These are phyloP conservation scores for Lichtheimia ornata DNA, from an alignment of 371 early-diverging fungal genomes.

Conservation along the genomic window DNA sequence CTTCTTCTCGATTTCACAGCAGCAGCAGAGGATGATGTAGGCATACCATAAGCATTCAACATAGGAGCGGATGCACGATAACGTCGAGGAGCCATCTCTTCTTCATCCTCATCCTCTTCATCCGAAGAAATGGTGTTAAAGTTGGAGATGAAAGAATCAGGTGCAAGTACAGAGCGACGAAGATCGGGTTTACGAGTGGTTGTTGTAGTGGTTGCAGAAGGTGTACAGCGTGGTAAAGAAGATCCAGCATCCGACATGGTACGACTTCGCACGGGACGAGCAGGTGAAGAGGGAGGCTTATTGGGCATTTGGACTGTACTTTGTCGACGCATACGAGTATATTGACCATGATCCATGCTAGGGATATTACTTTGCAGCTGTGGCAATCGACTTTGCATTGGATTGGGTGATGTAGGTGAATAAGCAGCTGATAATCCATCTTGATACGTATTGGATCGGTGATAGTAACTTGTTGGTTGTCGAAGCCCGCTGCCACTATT, in stretches of 20 bases:
- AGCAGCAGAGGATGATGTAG: slow-evolving; percentile 7
- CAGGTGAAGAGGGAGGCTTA: slow-evolving; percentile 9
- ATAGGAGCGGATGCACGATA: slow-evolving; percentile 36
- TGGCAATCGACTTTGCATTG: slow-evolving; percentile 9
- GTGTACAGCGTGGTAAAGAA: slow-evolving; percentile 5
- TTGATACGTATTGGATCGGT: slow-evolving; percentile 1
- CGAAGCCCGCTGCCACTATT: slow-evolving; percentile 4
- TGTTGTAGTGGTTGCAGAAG: slow-evolving; percentile 5
- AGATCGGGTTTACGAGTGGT: slow-evolving; percentile 15
- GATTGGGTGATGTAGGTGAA: slow-evolving; percentile 10
- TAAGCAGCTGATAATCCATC: background rate
- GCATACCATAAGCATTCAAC: slow-evolving; percentile 48
- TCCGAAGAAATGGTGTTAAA: slow-evolving; percentile 10
- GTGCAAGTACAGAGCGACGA: slow-evolving; percentile 14
- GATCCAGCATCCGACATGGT: slow-evolving; percentile 47
- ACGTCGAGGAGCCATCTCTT: slow-evolving; percentile 35
- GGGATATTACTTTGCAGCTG: slow-evolving; percentile 9
- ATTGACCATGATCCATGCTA: slow-evolving; percentile 12
- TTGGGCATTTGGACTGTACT: slow-evolving; percentile 6
- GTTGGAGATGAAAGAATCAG: background rate
- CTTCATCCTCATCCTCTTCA: slow-evolving; percentile 23
- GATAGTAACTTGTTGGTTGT: background rate
- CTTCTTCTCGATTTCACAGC: slow-evolving; percentile 11
- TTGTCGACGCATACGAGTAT: slow-evolving; percentile 19
- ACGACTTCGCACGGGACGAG: slow-evolving; percentile 25